Percentiles rank a stretch among this genome's conserved stretches.
Conservation (phyloP, 2,329 filamentous ascomycete genomes). For the Colletotrichum tropicale region DNA sequence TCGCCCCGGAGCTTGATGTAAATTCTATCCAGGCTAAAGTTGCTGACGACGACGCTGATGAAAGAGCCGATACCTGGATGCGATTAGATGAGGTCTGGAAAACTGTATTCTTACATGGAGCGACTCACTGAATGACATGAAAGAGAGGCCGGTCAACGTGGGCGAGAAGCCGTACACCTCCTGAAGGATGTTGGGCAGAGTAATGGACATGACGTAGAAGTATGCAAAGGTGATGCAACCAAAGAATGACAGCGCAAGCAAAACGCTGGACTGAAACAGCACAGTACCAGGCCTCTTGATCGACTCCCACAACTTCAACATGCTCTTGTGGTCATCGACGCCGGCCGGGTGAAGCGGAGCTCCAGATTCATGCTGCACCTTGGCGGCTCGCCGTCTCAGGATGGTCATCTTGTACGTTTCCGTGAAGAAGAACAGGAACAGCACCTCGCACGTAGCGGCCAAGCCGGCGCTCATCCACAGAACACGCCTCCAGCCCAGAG, state of each 20-base stretch:
- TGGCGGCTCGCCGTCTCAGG: conserved; percentile 45
- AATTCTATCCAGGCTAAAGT: conserved; percentile 55
- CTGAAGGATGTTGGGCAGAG: conserved; percentile 54
- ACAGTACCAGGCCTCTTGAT: conserved; percentile 51
- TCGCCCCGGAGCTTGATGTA: conserved; percentile 51
- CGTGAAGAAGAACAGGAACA: conserved; percentile 55
- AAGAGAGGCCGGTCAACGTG: conserved; percentile 54
- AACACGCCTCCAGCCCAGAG: conserved; percentile 57
- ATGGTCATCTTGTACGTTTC: conserved; percentile 68
- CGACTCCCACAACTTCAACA: conserved; percentile 40
- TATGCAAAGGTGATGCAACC: conserved; percentile 54
- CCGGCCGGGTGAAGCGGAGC: conserved; percentile 1
- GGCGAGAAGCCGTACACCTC: conserved; percentile 54
- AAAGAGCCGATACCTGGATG: conserved; percentile 51
- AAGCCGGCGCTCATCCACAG: conserved; percentile 55
- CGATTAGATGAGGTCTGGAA: conserved; percentile 8
- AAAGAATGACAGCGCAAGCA: conserved; percentile 53
- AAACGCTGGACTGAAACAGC: conserved; percentile 53
- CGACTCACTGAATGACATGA: conserved; percentile 58
- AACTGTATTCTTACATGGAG: accelerated
- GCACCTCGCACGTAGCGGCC: conserved; percentile 51
- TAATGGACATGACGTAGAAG: conserved; percentile 59
- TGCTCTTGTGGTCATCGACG: conserved; percentile 25
- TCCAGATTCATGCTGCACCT: conserved; percentile 32
- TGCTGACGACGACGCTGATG: conserved; percentile 53